Base-by-base conservation (phyloP, 192 early-diverging fungal genomes). In the Lobulomyces angularis region DNA sequence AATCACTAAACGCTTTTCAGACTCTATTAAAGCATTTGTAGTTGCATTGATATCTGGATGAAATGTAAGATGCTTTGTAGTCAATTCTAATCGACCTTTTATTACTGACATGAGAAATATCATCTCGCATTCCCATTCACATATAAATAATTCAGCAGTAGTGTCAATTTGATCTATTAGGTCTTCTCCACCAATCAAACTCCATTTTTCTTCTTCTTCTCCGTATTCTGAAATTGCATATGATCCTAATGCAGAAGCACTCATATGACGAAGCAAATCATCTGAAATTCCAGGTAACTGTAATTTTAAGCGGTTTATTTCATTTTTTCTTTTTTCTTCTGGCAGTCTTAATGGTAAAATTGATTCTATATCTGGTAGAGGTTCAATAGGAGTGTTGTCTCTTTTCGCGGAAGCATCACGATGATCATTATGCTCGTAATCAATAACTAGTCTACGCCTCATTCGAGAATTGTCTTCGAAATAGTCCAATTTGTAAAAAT, bases 401-500 rank as follows among this genome's bases (percentile, higher is more conserved):
- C 67, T 27, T 8, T 50, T 48, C 17, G 44, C 37, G 0, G 67
- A 33, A 11, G 67, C 67, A 16, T 55, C 48, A 5, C 24, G 20
- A 36, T 70, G 67, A 30, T 67, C 55, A 24, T 66, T 61, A 47
- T 59, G 59, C 23, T 70, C 57, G 50, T 48, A 63, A 37, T 70
- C 63, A 5, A 16, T 43, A 6, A 41, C 41, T 3, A 70, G 30
- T 24, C 63, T 33, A 1, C 24, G 25, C 11, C 64, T 48, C 67
- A 70, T 70, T 16, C 67, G 48, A 31, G 51, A 22, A 25, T 32
- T 14, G 48, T 67, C 64, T 33, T 70, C 67, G 0, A 42, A 35
- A 8, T 46, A 18, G 35, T 65, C 62, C 31, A 70, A 33, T 34
- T 70, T 62, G 57, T 58, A 70, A 21, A 42, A 38, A 2, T 26